Percentiles rank a stretch among this genome's conserved stretches.
Conservation (phyloP, 805 yeast species). For the Groenewaldozyma salmanticensis region DNA sequence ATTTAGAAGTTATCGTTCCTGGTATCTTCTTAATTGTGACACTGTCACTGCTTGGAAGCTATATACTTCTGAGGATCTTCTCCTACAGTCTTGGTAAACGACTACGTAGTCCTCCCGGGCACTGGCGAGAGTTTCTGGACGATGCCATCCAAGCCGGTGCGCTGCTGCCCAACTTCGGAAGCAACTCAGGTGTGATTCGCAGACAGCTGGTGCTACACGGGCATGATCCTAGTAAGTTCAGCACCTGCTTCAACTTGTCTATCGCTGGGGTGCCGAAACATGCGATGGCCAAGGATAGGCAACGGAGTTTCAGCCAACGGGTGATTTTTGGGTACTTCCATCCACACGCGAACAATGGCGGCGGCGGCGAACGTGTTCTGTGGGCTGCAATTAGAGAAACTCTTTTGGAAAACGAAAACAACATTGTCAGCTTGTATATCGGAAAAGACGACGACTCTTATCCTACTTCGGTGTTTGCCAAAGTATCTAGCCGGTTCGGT, state of each 20-base stretch:
- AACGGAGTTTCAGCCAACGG: conserved; percentile 13
- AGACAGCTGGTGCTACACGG: conserved; percentile 30
- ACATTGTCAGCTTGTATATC: conserved; percentile 63
- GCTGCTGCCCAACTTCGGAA: conserved; percentile 14
- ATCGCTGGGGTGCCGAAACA: conserved; percentile 9
- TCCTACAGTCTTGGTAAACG: conserved; percentile 5
- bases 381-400: conserved; percentile 89
- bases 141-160: conserved; percentile 16
- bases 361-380: conserved; percentile 95
- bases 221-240: conserved; percentile 23
- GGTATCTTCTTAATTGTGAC: too few species aligned
- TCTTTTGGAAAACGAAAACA: conserved; percentile 36
- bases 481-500: conserved; percentile 39
- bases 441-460: conserved; percentile 32
- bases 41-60: too few species aligned
- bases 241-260: conserved; percentile 9
- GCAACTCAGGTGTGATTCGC: conserved; percentile 27
- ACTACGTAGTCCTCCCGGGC: conserved; percentile 18
- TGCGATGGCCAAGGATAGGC: conserved; percentile 5
- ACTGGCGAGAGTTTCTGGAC: conserved; percentile 16
- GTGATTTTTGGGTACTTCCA: conserved; percentile 78
- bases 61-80: conserved; percentile 5
- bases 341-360: conserved; percentile 92
- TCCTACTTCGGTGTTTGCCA: conserved; percentile 38
- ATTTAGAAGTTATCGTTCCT: too few species aligned